Conservation (phyloP, 1,284 basidiomycete species). For the Ceratobasidium papillatum region DNA sequence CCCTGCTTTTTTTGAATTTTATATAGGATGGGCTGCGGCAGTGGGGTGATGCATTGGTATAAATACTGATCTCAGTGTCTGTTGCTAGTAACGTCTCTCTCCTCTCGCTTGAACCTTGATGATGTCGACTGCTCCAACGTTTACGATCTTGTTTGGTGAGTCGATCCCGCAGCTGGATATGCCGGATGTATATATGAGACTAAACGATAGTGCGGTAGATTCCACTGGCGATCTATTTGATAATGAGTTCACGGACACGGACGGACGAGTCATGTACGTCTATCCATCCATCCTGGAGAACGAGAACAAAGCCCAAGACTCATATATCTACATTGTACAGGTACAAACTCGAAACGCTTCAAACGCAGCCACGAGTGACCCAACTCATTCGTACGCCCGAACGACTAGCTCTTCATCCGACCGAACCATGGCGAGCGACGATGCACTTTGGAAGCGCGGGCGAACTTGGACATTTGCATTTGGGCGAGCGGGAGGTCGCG, state of each 20-base stretch:
- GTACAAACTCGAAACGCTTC: slow-evolving; percentile 18
- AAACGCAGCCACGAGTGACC: slow-evolving; percentile 25
- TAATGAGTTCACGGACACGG: slow-evolving; percentile 23
- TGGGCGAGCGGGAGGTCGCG: slow-evolving; percentile 12
- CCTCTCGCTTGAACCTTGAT: not conserved
- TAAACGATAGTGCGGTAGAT: not conserved
- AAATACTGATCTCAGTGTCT: not conserved
- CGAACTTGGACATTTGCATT: slow-evolving; percentile 5
- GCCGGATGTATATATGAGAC: too few relatives aligned
- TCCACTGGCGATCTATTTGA: slow-evolving; percentile 18
- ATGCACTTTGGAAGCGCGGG: slow-evolving; percentile 19
- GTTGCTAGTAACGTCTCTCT: not conserved
- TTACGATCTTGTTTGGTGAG: slow-evolving; percentile 32
- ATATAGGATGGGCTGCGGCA: not conserved
- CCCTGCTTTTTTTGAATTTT: not conserved
- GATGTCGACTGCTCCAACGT: slow-evolving; percentile 35
- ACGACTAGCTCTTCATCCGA: slow-evolving; percentile 28
- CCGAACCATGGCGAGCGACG: slow-evolving; percentile 31
- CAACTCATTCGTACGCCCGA: slow-evolving; percentile 14
- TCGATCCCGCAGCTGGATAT: not conserved
- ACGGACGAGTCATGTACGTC: slow-evolving; percentile 19
- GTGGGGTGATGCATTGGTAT: not conserved
- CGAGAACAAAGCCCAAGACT: too few relatives aligned
- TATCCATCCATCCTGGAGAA: not conserved
- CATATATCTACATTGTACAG: not conserved